These are phyloP conservation scores for Myrica gale DNA, from an alignment of 306 rosid species.

Conservation along the genomic window DNA sequence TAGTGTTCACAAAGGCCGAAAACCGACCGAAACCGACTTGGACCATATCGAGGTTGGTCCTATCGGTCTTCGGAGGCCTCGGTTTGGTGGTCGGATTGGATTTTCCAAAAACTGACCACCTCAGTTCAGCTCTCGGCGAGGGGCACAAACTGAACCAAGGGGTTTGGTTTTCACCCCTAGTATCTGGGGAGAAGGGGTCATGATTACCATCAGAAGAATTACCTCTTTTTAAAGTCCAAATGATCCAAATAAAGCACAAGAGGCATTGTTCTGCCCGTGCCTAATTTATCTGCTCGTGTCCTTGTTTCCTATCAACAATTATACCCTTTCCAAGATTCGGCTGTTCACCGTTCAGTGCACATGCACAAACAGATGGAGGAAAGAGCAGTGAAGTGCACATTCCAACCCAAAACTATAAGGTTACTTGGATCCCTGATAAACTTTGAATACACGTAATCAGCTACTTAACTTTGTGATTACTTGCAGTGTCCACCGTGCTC, in stretches of 20 bases:
- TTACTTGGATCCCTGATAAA: no score
- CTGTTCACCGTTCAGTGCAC: neutral
- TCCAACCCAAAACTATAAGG: neutral
- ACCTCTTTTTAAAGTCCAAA: neutral
- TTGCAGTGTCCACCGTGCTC: neutral
- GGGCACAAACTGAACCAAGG: no score
- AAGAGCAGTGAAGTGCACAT: neutral
- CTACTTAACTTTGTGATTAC: neutral
- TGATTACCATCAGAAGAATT: neutral
- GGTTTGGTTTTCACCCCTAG: no score
- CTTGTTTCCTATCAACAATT: neutral
- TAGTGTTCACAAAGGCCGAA: no score
- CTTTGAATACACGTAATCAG: neutral
- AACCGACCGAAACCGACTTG: no score
- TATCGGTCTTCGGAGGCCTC: no score
- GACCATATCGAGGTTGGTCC: no score
- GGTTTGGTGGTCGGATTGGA: no score
- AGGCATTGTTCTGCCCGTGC: neutral
- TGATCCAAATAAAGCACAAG: neutral
- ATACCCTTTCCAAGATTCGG: neutral
- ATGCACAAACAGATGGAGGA: neutral
- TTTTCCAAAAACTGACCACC: no score
- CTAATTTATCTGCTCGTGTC: neutral
- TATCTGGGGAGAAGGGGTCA: no score
- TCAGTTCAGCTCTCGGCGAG: no score